Evolutionary conservation across 2,329 filamentous ascomycete genomes (phyloP).

Genomic region (Incumbomyces lentus): DNA sequence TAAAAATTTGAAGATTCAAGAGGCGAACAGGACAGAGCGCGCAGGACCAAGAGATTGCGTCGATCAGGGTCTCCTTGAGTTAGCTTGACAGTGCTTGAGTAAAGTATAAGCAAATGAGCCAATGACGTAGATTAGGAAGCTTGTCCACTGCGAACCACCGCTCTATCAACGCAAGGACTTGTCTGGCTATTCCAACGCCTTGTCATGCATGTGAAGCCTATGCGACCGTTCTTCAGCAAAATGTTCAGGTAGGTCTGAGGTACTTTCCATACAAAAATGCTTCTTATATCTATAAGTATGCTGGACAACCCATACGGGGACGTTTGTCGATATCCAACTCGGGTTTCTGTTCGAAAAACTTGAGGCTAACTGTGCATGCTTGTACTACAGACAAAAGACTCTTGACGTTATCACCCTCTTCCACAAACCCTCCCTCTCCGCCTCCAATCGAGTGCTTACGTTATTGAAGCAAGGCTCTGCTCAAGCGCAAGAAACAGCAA

Average conservation of each 20-base stretch:
- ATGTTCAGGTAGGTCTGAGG: slow-evolving; percentile 28
- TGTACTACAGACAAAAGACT: slow-evolving; percentile 53
- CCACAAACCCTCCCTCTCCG: slow-evolving; percentile 66
- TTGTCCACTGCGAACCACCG: too few relatives aligned
- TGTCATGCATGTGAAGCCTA: slow-evolving; percentile 4
- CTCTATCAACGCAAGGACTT: too few relatives aligned
- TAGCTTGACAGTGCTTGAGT: too few relatives aligned
- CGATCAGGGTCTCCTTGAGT: too few relatives aligned
- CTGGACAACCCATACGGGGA: too few relatives aligned
- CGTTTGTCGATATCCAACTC: too few relatives aligned
- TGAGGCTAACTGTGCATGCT: too few relatives aligned
- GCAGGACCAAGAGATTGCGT: too few relatives aligned
- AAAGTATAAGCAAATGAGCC: not conserved
- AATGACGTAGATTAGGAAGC: not conserved
- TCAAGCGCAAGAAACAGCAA: slow-evolving; percentile 55
- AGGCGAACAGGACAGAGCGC: too few relatives aligned
- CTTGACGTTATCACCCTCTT: slow-evolving; percentile 93
- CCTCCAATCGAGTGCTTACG: slow-evolving; percentile 62
- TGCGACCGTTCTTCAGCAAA: slow-evolving; percentile 16
- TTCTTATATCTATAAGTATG: not conserved
- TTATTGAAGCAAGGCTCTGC: slow-evolving; percentile 73
- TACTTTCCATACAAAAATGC: not conserved
- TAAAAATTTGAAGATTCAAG: too few relatives aligned
- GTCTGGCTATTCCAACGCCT: too few relatives aligned
- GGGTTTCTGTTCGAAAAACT: too few relatives aligned